Percentiles rank a stretch among this genome's conserved stretches.
phyloP scores from a whole-genome alignment of 768 basidiomycete genomes.

The Rhodotorula sphaerocarpa region DNA sequence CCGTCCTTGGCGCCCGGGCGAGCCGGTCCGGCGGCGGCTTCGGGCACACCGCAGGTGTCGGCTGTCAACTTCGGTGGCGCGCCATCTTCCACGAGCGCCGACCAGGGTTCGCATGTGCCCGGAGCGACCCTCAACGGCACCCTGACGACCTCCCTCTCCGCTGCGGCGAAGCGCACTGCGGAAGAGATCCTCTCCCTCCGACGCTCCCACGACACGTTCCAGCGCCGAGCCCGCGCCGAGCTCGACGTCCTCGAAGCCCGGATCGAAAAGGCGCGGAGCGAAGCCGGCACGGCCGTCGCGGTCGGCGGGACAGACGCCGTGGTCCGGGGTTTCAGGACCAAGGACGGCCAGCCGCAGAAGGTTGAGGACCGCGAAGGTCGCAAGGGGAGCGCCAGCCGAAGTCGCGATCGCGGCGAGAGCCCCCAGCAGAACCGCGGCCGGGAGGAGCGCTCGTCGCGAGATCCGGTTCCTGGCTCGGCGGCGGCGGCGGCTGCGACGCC shows the following conservation, averaged over 20 bases:
- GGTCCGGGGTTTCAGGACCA: constrained; percentile 22
- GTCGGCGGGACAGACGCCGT: constrained; percentile 6
- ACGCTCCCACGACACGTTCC: constrained; percentile 19
- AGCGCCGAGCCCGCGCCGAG: constrained; percentile 12
- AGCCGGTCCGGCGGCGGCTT: neutral
- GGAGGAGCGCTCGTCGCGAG: neutral
- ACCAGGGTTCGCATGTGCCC: too few relatives aligned
- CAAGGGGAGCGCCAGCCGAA: constrained; percentile 1
- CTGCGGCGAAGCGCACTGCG: constrained; percentile 16
- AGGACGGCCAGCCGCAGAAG: constrained; percentile 5
- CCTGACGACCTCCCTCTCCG: neutral
- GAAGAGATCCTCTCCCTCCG: constrained; percentile 28
- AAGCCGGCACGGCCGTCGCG: neutral
- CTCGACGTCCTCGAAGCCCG: constrained; percentile 23
- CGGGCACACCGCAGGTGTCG: neutral
- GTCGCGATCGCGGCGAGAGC: constrained; percentile 6
- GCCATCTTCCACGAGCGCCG: too few relatives aligned
- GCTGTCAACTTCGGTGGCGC: too few relatives aligned
- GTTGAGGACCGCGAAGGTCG: neutral
- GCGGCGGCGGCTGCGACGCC: neutral
- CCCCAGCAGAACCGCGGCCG: neutral
- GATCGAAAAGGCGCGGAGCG: neutral
- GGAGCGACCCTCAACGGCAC: constrained; percentile 1
- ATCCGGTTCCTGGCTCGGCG: neutral
- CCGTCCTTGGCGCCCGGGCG: neutral